Evolutionary conservation across 768 basidiomycete genomes (phyloP).

Genomic region (Phanerochaete sordida): DNA sequence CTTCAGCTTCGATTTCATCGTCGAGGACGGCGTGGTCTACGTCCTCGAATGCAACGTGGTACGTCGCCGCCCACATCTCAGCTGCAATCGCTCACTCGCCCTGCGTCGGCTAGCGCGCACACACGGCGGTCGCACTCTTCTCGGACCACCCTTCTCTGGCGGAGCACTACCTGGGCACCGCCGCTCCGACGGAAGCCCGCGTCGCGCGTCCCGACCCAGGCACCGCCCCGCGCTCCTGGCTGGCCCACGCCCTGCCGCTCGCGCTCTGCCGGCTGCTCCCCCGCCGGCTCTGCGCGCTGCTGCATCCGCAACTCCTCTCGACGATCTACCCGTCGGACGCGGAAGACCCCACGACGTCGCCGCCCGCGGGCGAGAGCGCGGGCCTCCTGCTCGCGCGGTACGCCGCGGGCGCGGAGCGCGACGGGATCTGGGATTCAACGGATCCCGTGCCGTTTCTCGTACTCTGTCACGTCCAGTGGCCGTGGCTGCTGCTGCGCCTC

Average conservation of each 20-base stretch:
- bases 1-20: slow-evolving; percentile 17
- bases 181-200: not conserved
- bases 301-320: slow-evolving; percentile 7
- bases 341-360: slow-evolving; percentile 6
- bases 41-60: slow-evolving; percentile 13
- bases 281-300: not conserved
- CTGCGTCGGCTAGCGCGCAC: not conserved
- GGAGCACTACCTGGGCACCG: not conserved
- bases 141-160: slow-evolving; percentile 6
- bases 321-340: slow-evolving; percentile 1
- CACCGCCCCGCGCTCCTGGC: slow-evolving; percentile 2
- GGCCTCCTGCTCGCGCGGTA: not conserved
- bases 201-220: slow-evolving; percentile 2
- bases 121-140: slow-evolving; percentile 11
- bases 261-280: slow-evolving; percentile 1
- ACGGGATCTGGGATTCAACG: slow-evolving; percentile 9
- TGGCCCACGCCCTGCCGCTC: slow-evolving; percentile 8
- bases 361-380: not conserved
- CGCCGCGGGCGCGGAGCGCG: slow-evolving; percentile 2
- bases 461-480: slow-evolving; percentile 4
- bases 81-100: not conserved
- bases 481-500: slow-evolving; percentile 9
- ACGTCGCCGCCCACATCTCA: not conserved
- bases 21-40: slow-evolving; percentile 6
- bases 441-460: slow-evolving; percentile 14